Base-by-base conservation (phyloP, 2,329 filamentous ascomycete species). In the Sarocladiaceae sp. region DNA sequence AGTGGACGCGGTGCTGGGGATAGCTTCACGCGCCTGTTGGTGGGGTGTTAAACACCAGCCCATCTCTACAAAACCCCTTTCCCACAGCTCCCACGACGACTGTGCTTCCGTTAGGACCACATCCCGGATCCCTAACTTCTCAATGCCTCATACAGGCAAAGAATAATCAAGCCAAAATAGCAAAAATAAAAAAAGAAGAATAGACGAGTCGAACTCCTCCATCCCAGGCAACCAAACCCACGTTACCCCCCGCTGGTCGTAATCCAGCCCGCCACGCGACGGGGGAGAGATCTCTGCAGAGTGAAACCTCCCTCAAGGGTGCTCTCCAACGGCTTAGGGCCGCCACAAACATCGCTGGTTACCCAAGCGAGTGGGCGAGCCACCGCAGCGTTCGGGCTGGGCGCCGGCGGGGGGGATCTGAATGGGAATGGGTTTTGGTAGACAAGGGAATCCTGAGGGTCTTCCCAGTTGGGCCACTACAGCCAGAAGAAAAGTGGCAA, bases 261-360 rank as follows among this genome's bases (percentile, higher is more conserved):
- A 64, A 74, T 83, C 80, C 80, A 78, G 66, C 70, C 68, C 78
- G 80, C 80, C 79, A 83, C 72, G 72, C 73, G 73, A 81, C 76
- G 80, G 79, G 77, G 78, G 76, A 78, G 73, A 80, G 70, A 63
- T 63, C 79, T 82, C 76, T 83, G 80, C 79, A 80, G 77, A 81
- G 80, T 83, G 76, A 83, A 66, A 47, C 80, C 80, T 82, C 79
- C 74, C 80, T 83, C 72, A 79, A 82, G 79, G 57, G 61, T 83
- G 58, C 69, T 78, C 76, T 78, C 75, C 80, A 81, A 76, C 78
- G 24, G 75, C 80, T 81, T 76, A 83, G 65, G 78, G 71, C 66
- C 66, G 32, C 59, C 65, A 63, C 72, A 79, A 72, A 69, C 64
- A 73, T 83, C 80, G 76, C 72, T 70, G 74, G 80, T 73, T 83